These are phyloP conservation scores for Fusarium sambucinum DNA, from an alignment of 2,329 filamentous ascomycete species.

Conservation along the genomic window DNA sequence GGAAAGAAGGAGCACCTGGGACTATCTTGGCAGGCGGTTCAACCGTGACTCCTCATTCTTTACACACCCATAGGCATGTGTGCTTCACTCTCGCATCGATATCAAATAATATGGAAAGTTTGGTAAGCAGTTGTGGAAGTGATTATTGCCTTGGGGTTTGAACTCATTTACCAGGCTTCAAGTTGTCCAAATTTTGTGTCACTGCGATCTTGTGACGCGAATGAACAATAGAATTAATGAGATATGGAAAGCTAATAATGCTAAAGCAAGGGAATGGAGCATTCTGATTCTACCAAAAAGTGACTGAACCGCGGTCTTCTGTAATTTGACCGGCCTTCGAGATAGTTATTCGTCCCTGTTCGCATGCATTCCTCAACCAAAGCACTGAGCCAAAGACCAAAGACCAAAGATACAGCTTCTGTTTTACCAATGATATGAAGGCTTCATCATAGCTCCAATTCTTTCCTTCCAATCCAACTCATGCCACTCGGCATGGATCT, in stretches of 20 bases:
- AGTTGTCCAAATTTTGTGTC: not conserved
- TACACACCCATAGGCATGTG: not conserved
- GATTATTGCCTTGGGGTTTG: not conserved
- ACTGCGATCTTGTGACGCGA: not conserved
- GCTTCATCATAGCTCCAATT: conserved; percentile 2
- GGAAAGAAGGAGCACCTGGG: not conserved
- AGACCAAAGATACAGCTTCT: not conserved
- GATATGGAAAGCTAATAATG: not conserved
- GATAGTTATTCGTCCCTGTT: not conserved
- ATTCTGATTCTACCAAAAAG: not conserved
- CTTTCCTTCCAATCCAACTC: conserved; percentile 26
- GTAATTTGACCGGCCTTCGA: not conserved
- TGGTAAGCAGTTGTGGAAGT: not conserved
- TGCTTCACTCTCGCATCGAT: not conserved
- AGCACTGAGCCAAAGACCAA: not conserved
- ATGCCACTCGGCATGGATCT: conserved; percentile 13
- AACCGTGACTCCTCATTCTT: not conserved
- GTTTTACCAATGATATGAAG: conserved; percentile 19
- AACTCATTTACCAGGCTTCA: not conserved
- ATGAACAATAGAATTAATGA: not conserved
- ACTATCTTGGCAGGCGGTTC: not conserved
- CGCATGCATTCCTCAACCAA: not conserved
- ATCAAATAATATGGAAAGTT: not conserved
- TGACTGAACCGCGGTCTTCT: not conserved
- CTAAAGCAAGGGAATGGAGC: not conserved